Base-by-base conservation (phyloP, 108 stramenopile genomes). In the Cyclostephanos tholiformis region DNA sequence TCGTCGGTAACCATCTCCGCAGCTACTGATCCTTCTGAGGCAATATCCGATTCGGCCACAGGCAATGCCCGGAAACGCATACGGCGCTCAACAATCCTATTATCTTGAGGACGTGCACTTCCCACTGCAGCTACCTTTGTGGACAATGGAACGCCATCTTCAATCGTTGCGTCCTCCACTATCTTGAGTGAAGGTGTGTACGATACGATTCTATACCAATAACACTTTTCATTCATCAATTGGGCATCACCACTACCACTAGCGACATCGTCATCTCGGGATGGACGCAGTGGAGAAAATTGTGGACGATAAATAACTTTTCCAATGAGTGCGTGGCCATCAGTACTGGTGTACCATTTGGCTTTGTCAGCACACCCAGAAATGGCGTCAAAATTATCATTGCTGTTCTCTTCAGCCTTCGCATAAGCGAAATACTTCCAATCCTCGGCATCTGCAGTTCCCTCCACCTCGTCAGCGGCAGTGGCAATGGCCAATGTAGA, bases 401-500 rank as follows among this genome's bases (percentile, higher is more conserved):
- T 29, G 30, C 11, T 12, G n/a, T 30, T 48, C 4, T 58, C 22
- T 38, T 48, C 55, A 32, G 23, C 43, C 44, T 55, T 72, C 71
- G 29, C 67, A 6, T 27, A 32, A 7, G 64, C n/a, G 72, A 90
- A 94, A 46, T 84, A 77, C 0, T 64, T 43, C 49, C 76, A 76
- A 62, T 94, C 93, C 74, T 80, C 66, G 26, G 82, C 79, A 67
- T 87, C 89, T 48, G 86, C 69, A n/a, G 85, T 74, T 1, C 83
- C 85, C 30, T 74, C 66, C 12, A 85, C 77, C 71, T 94, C 93
- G 61, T 94, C 93, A 2, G 89, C 89, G 12, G 88, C 89, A 26
- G 86, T 89, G 6, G 93, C 86, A 22, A 94, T 82, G 0, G 89
- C 76, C 13, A 64, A 79, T 29, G 62, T 89, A 73, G 73, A 77